Evolutionary conservation across 805 yeast genomes (phyloP).

Genomic region (Lipomyces kockii): DNA sequence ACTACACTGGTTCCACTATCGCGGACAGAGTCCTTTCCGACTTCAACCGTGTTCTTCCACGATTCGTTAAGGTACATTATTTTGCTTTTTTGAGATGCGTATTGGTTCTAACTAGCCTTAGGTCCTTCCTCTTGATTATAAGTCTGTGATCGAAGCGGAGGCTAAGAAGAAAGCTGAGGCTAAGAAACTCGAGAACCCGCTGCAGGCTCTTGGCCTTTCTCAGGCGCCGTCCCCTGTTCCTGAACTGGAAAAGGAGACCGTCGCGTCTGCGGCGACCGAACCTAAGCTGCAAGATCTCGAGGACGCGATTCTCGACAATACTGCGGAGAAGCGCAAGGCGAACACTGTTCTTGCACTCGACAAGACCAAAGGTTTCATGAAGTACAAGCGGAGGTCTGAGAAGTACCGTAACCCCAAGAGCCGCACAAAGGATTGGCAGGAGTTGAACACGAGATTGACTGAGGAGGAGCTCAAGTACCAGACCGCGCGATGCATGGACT

Average conservation of each 20-base stretch:
- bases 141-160: constrained; percentile 82
- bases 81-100: constrained; percentile 52
- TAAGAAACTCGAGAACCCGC: constrained; percentile 52
- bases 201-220: constrained; percentile 33
- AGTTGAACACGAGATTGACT: constrained; percentile 76
- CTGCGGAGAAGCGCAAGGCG: constrained; percentile 65
- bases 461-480: constrained; percentile 87
- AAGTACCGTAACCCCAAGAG: constrained; percentile 76
- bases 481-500: constrained; percentile 98
- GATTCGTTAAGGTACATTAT: constrained; percentile 85
- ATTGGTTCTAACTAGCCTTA: not conserved
- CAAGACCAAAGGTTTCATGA: constrained; percentile 88
- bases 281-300: constrained; percentile 89
- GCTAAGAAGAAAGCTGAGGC: constrained; percentile 66
- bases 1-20: constrained; percentile 89
- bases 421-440: constrained; percentile 91
- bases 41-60: constrained; percentile 84
- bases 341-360: constrained; percentile 66
- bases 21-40: constrained; percentile 82
- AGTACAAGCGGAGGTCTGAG: constrained; percentile 87
- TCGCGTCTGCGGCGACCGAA: constrained; percentile 79
- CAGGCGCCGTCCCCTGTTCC: constrained; percentile 16
- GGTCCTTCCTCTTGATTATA: constrained; percentile 82
- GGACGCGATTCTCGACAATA: constrained; percentile 77
- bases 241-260: constrained; percentile 72